phyloP scores from a whole-genome alignment of 805 yeast genomes.

The Saccharomycopsis amapae region DNA sequence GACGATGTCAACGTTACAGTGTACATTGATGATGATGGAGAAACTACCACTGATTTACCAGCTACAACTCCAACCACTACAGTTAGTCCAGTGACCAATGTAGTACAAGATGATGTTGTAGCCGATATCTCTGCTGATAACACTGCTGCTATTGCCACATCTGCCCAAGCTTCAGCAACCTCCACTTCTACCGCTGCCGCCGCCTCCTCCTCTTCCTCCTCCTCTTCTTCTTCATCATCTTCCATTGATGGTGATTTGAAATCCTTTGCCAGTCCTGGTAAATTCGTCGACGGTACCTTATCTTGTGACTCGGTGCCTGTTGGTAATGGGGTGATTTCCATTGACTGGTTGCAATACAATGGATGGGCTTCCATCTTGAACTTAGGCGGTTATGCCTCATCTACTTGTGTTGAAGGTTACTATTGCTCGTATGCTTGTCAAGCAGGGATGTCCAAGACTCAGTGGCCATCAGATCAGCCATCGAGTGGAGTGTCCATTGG shows the following conservation, averaged over 20 bases:
- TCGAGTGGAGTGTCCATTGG: constrained; percentile 64
- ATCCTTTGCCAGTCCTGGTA: constrained; percentile 49
- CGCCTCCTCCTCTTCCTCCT: constrained; percentile 29
- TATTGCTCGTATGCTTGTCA: constrained; percentile 76
- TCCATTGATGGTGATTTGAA: constrained; percentile 49
- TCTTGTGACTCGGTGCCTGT: constrained; percentile 63
- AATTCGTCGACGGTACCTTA: constrained; percentile 64
- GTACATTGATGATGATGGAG: constrained; percentile 12
- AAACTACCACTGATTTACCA: constrained; percentile 10
- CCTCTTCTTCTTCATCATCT: constrained; percentile 3
- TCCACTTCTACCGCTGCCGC: constrained; percentile 29
- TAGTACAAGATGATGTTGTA: background rate
- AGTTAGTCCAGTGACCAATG: background rate
- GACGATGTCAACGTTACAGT: constrained; percentile 17
- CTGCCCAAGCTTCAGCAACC: constrained; percentile 15
- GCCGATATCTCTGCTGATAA: constrained; percentile 4
- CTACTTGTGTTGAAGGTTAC: constrained; percentile 62
- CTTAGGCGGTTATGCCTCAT: constrained; percentile 51
- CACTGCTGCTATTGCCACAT: constrained; percentile 19
- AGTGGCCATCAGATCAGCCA: constrained; percentile 68
- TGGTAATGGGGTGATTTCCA: constrained; percentile 76
- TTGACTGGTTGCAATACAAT: constrained; percentile 68
- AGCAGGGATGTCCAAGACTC: constrained; percentile 76
- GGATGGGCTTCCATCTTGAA: constrained; percentile 73
- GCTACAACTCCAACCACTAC: constrained; percentile 4